A percentile compares a stretch with the other conserved stretches of the same genome.
phyloP scores from a whole-genome alignment of 2,329 filamentous ascomycete species.

The Calonectria pauciramosa region DNA sequence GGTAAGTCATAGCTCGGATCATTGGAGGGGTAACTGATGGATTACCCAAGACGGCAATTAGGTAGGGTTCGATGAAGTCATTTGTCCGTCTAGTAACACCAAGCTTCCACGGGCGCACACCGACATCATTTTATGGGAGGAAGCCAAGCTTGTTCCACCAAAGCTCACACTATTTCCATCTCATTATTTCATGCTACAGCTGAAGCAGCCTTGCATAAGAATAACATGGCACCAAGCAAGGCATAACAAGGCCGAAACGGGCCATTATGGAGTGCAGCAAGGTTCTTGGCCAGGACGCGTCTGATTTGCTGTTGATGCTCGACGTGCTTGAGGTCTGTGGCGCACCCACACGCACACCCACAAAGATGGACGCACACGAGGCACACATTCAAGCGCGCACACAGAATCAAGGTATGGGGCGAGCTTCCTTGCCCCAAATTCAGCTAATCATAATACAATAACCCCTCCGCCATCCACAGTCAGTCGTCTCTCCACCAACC shows the following conservation, averaged over 20 bases:
- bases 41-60: constrained; percentile 35
- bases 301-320: constrained; percentile 15
- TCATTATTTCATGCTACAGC: neutral
- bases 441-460: constrained; percentile 30
- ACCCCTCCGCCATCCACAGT: constrained; percentile 26
- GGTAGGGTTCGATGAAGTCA: constrained; percentile 45
- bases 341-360: constrained; percentile 16
- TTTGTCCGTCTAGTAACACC: constrained; percentile 24
- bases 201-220: neutral
- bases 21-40: constrained; percentile 22
- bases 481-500: constrained; percentile 35
- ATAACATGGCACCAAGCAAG: neutral
- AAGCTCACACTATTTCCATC: neutral
- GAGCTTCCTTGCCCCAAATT: constrained; percentile 23
- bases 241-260: neutral
- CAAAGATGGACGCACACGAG: constrained; percentile 38
- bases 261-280: constrained; percentile 12
- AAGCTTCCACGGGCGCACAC: constrained; percentile 28
- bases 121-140: neutral
- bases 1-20: constrained; percentile 25
- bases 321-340: constrained; percentile 22
- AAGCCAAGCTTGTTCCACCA: constrained; percentile 1
- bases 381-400: constrained; percentile 22
- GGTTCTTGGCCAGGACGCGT: constrained; percentile 10
- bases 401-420: constrained; percentile 30